Percentiles rank a stretch among this genome's conserved stretches.
Evolutionary conservation across 176 grass and related monocot genomes (phyloP).

Genomic region (Musa itinerans): DNA sequence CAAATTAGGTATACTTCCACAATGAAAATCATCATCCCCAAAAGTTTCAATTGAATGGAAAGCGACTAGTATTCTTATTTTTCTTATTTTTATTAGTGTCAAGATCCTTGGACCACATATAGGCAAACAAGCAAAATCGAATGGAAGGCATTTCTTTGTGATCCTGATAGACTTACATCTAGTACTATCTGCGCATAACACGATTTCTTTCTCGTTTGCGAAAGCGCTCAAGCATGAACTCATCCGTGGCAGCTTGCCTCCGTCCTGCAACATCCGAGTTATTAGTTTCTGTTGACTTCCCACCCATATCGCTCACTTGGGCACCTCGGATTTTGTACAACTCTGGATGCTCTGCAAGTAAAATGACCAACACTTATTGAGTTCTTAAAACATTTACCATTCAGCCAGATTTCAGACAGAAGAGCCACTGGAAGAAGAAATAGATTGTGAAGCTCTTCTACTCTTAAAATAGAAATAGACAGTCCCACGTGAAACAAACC

Average conservation of each 20-base stretch:
- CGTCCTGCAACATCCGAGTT: constrained; percentile 31
- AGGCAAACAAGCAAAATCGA: background rate
- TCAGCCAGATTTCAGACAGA: background rate
- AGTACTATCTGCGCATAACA: constrained; percentile 44
- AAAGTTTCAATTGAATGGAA: too few species aligned
- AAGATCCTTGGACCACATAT: background rate
- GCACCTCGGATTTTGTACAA: constrained; percentile 44
- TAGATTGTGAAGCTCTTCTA: background rate
- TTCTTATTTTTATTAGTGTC: too few species aligned
- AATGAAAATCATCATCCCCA: too few species aligned
- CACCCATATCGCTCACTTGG: constrained; percentile 26
- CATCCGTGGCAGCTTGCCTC: constrained; percentile 69
- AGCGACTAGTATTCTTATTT: too few species aligned
- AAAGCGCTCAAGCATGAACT: constrained; percentile 67
- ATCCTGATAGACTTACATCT: background rate
- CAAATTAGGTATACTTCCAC: too few species aligned
- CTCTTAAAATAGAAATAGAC: background rate
- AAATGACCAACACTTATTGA: constrained; percentile 10
- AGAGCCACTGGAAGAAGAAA: background rate
- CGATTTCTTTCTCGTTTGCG: constrained; percentile 72
- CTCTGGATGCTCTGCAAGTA: constrained; percentile 49
- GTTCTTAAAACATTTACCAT: background rate
- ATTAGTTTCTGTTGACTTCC: constrained; percentile 33
- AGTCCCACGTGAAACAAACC: background rate
- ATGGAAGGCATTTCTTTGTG: too few species aligned